Evolutionary conservation across 2,329 filamentous ascomycete species (phyloP).

Genomic region (Penicillium vulpinum): DNA sequence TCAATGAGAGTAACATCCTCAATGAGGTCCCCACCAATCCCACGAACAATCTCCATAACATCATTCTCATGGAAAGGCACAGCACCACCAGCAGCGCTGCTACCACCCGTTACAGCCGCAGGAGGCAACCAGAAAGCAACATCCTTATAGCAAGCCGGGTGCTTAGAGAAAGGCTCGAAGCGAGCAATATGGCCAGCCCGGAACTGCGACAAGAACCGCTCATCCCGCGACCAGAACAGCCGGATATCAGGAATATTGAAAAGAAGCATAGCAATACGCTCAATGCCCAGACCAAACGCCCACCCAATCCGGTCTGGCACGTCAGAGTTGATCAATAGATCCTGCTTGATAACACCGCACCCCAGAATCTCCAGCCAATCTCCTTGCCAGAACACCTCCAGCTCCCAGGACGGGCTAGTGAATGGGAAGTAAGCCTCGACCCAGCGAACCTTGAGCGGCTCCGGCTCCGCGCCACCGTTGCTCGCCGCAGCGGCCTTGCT

Average conservation of each 20-base stretch:
- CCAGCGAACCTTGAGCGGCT: conserved; percentile 86
- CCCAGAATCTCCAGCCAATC: conserved; percentile 96
- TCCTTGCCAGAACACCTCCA: conserved; percentile 91
- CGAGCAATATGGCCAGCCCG: conserved; percentile 54
- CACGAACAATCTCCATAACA: conserved; percentile 90
- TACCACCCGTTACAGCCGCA: conserved; percentile 38
- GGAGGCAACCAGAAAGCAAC: conserved; percentile 84
- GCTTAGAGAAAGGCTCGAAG: conserved; percentile 87
- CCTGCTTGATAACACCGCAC: conserved; percentile 85
- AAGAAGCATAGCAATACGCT: conserved; percentile 94
- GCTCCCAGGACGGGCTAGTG: conserved; percentile 91
- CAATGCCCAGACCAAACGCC: conserved; percentile 93
- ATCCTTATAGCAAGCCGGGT: conserved; percentile 87
- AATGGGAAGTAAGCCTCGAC: conserved; percentile 98
- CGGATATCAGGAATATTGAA: conserved; percentile 96
- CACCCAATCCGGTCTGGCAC: conserved; percentile 77
- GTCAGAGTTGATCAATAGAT: conserved; percentile 73
- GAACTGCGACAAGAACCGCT: conserved; percentile 86
- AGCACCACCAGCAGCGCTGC: conserved; percentile 40
- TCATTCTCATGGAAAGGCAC: conserved; percentile 85
- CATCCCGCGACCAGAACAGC: conserved; percentile 88
- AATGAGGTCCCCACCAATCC: conserved; percentile 75
- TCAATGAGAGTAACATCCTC: conserved; percentile 86
- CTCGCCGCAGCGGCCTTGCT: conserved; percentile 61
- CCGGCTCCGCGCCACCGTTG: conserved; percentile 55